phyloP scores from a whole-genome alignment of 495 filamentous ascomycete genomes.

The Pyrenula aspistea region DNA sequence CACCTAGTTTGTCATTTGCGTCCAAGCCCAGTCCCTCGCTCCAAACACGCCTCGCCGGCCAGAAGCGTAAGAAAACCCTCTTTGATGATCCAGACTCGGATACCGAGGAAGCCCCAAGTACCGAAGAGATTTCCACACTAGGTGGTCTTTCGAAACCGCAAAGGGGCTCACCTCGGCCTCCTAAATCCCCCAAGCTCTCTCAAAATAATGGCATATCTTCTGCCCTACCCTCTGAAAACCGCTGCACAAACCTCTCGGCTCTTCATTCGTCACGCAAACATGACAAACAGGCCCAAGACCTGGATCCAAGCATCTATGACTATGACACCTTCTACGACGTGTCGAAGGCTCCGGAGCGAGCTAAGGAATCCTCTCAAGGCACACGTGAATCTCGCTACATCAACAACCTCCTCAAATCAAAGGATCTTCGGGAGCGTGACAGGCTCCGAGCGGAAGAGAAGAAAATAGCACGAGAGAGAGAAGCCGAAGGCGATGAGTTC shows the following conservation, averaged over 20 bases:
- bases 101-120: slow-evolving; percentile 30
- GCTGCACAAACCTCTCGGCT: slow-evolving; percentile 37
- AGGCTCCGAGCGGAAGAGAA: slow-evolving; percentile 79
- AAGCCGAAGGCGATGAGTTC: slow-evolving; percentile 87
- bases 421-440: slow-evolving; percentile 81
- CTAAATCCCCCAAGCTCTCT: slow-evolving; percentile 1
- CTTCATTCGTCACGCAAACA: slow-evolving; percentile 34
- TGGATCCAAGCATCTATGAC: slow-evolving; percentile 43
- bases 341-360: slow-evolving; percentile 9
- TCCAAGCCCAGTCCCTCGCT: neutral
- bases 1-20: neutral
- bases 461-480: slow-evolving; percentile 73
- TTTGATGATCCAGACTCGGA: slow-evolving; percentile 33
- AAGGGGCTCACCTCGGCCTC: slow-evolving; percentile 4
- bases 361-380: slow-evolving; percentile 8
- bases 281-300: slow-evolving; percentile 28
- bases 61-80: slow-evolving; percentile 38
- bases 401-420: slow-evolving; percentile 62
- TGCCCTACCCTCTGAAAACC: neutral
- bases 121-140: slow-evolving; percentile 26
- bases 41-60: slow-evolving; percentile 12
- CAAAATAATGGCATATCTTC: neutral
- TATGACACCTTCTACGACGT: slow-evolving; percentile 44
- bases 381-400: slow-evolving; percentile 64
- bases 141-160: slow-evolving; percentile 21